Evolutionary conservation across 768 basidiomycete genomes (phyloP), one percentile per base, ranked within the genome.

Genomic region (Coprinopsis sp.): DNA sequence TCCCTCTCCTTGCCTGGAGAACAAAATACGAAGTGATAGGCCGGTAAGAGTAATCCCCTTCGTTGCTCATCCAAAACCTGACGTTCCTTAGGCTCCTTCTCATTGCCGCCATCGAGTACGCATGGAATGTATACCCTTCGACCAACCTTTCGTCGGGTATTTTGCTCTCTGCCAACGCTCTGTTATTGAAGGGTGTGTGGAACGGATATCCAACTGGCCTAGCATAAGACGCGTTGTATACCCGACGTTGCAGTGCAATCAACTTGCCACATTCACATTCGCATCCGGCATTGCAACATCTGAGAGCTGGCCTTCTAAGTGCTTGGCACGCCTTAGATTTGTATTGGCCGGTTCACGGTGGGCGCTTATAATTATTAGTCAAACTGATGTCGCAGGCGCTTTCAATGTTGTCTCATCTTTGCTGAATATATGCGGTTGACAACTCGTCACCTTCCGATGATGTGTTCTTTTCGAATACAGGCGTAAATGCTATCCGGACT

Each of bases 1-100:
- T 95, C 27, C 91, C 95, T 1, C 84, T 94, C 59, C 64, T 98
- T 23, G 69, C 79, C 3, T 93, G 82, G 77, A 81, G 81, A 59
- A 84, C 87, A 4, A 72, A 66, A 43, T 87, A 79, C 61, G 85
- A 86, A 13, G 38, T 76, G 12, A 23, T 67, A 22, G 14, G 86
- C 29, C 87, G 81, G 90, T 88, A 58, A 51, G 78, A n/a, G n/a
- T 66, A 42, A 6, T 28, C 10, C 37, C 18, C 6, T 28, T 30
- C 8, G 24, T 12, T 39, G 21, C 16, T 16, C 12, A 39, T 39
- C 10, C 12, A 18, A 11, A 7, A n/a, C 6, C 40, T 42, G 40
- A 42, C 40, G n/a, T 10, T 5, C 4, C 6, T 7, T 18, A 52
- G 51, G 25, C 27, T 52, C 21, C 27, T 13, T 16, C 25, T 52